Percentiles rank a stretch among this genome's conserved stretches.
Evolutionary conservation across 2,329 filamentous ascomycete species (phyloP).

Genomic region (Hypoxylon sp.): DNA sequence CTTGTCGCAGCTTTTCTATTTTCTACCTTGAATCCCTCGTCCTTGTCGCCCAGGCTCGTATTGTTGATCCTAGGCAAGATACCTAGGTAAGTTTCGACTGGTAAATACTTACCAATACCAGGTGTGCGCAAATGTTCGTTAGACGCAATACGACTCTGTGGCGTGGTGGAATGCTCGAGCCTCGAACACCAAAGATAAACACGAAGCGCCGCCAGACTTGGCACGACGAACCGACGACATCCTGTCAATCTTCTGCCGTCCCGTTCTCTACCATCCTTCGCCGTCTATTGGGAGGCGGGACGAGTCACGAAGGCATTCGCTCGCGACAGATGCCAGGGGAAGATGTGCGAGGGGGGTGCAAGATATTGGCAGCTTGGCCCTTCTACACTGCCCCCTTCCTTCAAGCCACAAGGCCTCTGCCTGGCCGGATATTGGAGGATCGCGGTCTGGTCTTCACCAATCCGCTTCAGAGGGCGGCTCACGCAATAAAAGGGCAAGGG

Average conservation of each 20-base stretch:
- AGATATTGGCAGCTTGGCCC: neutral
- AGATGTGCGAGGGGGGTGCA: neutral
- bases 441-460: neutral
- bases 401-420: neutral
- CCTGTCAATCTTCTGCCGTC: slow-evolving; percentile 24
- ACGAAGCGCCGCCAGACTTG: slow-evolving; percentile 17
- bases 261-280: neutral
- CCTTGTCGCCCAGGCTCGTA: neutral
- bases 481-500: neutral
- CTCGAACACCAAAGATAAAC: neutral
- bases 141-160: slow-evolving; percentile 34
- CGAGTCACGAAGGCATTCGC: too few relatives aligned
- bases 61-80: too few relatives aligned
- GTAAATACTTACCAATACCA: slow-evolving; percentile 15
- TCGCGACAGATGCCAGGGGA: too few relatives aligned
- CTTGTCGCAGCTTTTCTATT: neutral
- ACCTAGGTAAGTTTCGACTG: slow-evolving; percentile 23
- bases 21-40: neutral
- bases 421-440: neutral
- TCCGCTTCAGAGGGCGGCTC: neutral
- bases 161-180: slow-evolving; percentile 4
- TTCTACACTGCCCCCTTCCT: neutral
- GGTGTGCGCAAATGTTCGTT: slow-evolving; percentile 19
- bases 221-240: slow-evolving; percentile 6
- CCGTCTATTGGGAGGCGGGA: too few relatives aligned